A percentile compares a stretch with the other conserved stretches of the same genome.
Conservation (phyloP, 208 protist species). For the Leishmania martiniquensis region DNA sequence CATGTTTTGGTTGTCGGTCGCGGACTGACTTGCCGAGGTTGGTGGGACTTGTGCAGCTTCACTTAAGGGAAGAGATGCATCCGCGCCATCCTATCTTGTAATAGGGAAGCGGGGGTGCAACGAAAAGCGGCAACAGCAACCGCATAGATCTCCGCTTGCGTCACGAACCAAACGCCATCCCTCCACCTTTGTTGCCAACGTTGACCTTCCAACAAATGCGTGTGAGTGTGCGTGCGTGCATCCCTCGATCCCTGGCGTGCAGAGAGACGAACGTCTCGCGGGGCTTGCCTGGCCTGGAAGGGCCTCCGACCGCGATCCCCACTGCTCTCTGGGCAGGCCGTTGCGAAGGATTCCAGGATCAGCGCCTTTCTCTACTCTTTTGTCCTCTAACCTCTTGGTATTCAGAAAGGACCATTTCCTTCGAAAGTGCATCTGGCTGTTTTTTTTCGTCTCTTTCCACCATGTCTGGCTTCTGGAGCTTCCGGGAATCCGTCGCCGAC, state of each 20-base stretch:
- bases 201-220: not conserved
- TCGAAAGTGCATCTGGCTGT: conserved; percentile 4
- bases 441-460: too few relatives aligned
- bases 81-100: conserved; percentile 3
- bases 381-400: conserved; percentile 4
- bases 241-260: not conserved
- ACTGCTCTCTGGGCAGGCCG: not conserved
- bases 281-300: not conserved
- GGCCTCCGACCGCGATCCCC: not conserved
- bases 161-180: not conserved
- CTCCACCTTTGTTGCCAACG: not conserved
- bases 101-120: not conserved
- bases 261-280: not conserved
- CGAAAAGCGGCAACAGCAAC: not conserved
- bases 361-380: not conserved
- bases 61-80: not conserved
- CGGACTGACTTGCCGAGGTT: not conserved
- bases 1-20: not conserved
- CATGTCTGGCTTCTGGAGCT: conserved; percentile 81
- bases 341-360: not conserved
- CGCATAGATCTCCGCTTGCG: not conserved
- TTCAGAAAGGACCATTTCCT: not conserved
- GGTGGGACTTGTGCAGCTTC: not conserved
- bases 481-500: conserved; percentile 33
- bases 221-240: not conserved